Evolutionary conservation across 805 yeast species (phyloP), one percentile per base, ranked within the genome.

Genomic region (Hanseniaspora vineae): DNA sequence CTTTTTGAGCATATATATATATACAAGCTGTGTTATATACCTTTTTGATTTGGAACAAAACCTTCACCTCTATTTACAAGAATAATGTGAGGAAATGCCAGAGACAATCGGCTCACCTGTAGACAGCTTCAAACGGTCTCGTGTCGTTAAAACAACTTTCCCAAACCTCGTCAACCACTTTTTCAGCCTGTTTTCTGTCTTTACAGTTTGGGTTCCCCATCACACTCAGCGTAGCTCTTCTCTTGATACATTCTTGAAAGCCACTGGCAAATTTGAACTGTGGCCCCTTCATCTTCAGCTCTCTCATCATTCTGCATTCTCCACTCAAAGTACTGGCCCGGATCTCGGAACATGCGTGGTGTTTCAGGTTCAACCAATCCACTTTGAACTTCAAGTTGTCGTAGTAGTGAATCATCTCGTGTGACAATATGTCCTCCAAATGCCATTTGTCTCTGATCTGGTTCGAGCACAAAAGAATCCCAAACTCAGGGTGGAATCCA

Each of bases 301-400:
- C 96, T 56, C 84, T 84, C 77, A 81, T 76, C 56, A 90, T 78
- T 31, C 97, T 75, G 66, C 98, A 92, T 60, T 92, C 98, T 6
- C 98, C 98, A 59, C 95, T 83, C 19, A 92, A 70, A 54, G 87
- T 81, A 11, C 94, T 81, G 0, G 98, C 98, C 50, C 98, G 72
- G 46, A 92, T 86, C 64, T 92, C 98, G 1, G 97, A 81, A 63
- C 98, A 92, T 0, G 98, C 98, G 61, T 90, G 97, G 60, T 92
- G 98, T 58, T 78, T 77, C 59, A 92, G 68, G 63, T 90, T 78
- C 48, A 73, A 58, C 83, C 96, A 84, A 63, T 92, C 86, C 2
- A 92, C 88, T 47, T 86, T 70, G 70, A 92, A 92, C 62, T 87
- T 82, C 53, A 85, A 69, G 58, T 88, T 81, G 65, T 92, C 98